These are phyloP conservation scores for Colletotrichum shisoi DNA, from an alignment of 2,329 filamentous ascomycete genomes.

Conservation along the genomic window DNA sequence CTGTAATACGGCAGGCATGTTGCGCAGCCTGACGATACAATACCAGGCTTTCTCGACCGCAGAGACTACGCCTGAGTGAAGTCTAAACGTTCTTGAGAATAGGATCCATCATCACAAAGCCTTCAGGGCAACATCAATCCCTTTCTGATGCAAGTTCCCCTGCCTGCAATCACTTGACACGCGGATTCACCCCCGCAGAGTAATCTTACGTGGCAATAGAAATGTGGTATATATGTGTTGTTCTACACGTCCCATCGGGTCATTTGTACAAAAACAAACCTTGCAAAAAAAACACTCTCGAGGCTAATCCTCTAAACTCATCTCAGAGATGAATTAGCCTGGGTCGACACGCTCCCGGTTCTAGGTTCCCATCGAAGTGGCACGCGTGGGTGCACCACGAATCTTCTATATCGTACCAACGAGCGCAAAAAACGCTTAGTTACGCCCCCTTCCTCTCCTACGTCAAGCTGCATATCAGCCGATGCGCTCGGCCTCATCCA, in stretches of 20 bases:
- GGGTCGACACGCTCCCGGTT: not conserved
- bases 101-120: not conserved
- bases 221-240: conserved; percentile 28
- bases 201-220: not conserved
- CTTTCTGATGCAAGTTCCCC: not conserved
- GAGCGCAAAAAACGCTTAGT: not conserved
- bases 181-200: no score
- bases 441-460: no score
- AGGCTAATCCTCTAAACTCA: not conserved
- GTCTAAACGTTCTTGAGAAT: no score
- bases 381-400: not conserved
- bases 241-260: conserved; percentile 25
- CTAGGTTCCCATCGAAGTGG: not conserved
- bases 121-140: not conserved
- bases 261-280: conserved; percentile 18
- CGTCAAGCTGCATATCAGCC: conserved; percentile 47
- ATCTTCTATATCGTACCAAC: not conserved
- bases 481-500: conserved; percentile 89
- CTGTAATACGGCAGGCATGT: no score
- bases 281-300: not conserved
- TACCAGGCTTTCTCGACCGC: no score
- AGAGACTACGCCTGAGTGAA: no score
- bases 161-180: not conserved
- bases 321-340: not conserved
- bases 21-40: no score